Evolutionary conservation across 495 filamentous ascomycete species (phyloP), one percentile per base, ranked within the genome.

Genomic region (Aspergillus panamensis): DNA sequence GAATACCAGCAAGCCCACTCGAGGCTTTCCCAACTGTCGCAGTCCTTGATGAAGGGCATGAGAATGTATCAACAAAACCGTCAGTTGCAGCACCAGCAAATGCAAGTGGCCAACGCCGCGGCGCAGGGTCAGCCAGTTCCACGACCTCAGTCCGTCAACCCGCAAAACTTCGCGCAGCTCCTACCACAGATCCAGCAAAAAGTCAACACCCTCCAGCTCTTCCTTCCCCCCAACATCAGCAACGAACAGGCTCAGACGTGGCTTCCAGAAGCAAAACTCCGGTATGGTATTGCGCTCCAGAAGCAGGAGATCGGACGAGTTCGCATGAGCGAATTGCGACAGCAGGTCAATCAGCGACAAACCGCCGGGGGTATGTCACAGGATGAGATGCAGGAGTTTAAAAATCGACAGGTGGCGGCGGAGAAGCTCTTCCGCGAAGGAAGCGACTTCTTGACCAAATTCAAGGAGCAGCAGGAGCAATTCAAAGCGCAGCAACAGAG

Each of bases 1-100:
- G 82, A 87, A 51, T 84, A 89, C 48, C 74, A 78, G 51, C 67
- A 72, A 1, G 89, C 90, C 0, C 84, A 87, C 65, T 70, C 72
- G 12, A 89, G 85, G 66, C 77, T 93, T 7, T 67, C 76, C 3
- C 79, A 87, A 14, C 82, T 92, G 50, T 82, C 88, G 0, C 77
- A 80, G 53, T 87, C 81, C 64, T 70, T 92, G 40, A 74, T 78
- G 64, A 77, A 74, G 10, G 86, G 86, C 58, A 74, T 88, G 58
- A 77, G 80, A 12, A 61, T 69, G 20, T 77, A 69, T 51, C 71
- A 77, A 55, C 73, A 77, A 51, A 75, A 64, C 53, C 75, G 74
- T 42, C 74, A 79, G 45, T 69, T 77, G 25, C 69, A 68, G 48
- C 71, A 69, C 33, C 72, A 76, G 48, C 64, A 68, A 16, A 54